Base-by-base conservation (phyloP, 495 filamentous ascomycete genomes). In the Corynascus novoguineensis region DNA sequence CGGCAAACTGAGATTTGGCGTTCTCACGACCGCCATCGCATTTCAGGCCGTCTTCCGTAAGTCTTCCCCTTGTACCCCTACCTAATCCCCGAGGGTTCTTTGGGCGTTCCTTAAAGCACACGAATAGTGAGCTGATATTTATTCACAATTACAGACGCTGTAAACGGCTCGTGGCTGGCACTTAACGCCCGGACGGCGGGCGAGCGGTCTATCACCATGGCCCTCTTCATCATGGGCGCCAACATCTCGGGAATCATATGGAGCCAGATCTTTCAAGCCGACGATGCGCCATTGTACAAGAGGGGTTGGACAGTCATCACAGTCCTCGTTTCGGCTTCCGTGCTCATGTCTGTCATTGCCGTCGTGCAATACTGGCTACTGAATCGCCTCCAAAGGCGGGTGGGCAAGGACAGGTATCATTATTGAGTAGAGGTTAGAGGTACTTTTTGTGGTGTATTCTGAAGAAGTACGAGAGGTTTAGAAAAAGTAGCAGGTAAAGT, bases 191-290 rank as follows among this genome's bases (percentile, higher is more conserved):
- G 42, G 14, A 52, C 68, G 0, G 57, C 69, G 1, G 72, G 69
- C 41, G 69, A 75, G 50, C 60, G 71, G 6, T 72, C 72, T 24
- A 65, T 75, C 54, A 70, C 69, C 29, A 68, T 75, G 64, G 70
- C 66, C 12, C 67, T 81, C 46, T 70, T 82, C 40, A 73, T 84
- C 38, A 82, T 82, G 78, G 72, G 76, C 10, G 81, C 81, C 11
- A 81, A 81, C 54, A 67, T 71, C 42, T 67, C 75, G 4, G 79
- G 78, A 2, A 82, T 80, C 25, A 73, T 78, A 9, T 78, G 80
- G 4, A 72, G 73, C 7, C 79, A 83, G 61, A 70, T 83, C 38
- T 83, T 82, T 66, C 75, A 77, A 24, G 73, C 74, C 0, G 59
- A 72, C 17, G 80, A 83, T 32, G 73, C 71, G 14, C 80, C 80